Conservation (phyloP, 2,329 filamentous ascomycete species). For the Sphaerostilbella broomeana region DNA sequence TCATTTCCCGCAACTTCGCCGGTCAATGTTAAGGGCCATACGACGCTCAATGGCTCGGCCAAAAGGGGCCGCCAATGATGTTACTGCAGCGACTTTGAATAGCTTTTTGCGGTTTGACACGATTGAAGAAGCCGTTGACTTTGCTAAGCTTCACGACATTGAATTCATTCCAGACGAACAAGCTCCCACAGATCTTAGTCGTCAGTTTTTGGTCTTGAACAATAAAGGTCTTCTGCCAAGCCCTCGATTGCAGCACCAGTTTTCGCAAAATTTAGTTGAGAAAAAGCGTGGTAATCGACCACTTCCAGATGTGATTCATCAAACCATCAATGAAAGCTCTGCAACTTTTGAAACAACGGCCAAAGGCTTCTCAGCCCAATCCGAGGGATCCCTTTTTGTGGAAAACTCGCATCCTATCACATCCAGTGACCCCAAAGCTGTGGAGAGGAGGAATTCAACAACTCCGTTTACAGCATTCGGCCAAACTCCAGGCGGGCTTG, state of each 20-base stretch:
- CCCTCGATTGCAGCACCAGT: conserved; percentile 47
- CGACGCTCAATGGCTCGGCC: conserved; percentile 50
- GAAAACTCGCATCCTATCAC: conserved; percentile 12
- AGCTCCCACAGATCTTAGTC: conserved; percentile 28
- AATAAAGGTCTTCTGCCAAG: conserved; percentile 39
- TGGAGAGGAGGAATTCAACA: neutral
- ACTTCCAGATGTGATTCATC: conserved; percentile 50
- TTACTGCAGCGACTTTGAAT: conserved; percentile 51
- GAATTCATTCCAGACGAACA: conserved; percentile 38
- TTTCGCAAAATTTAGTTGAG: conserved; percentile 52
- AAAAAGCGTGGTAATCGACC: conserved; percentile 48
- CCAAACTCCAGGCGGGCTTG: conserved; percentile 3
- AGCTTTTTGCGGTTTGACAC: conserved; percentile 60
- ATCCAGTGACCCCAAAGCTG: neutral
- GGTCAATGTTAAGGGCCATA: conserved; percentile 50
- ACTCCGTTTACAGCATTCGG: conserved; percentile 4
- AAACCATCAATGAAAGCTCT: conserved; percentile 43
- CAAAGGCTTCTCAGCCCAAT: conserved; percentile 11
- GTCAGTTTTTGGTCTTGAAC: conserved; percentile 39
- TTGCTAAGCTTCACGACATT: conserved; percentile 54
- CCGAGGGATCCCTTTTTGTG: conserved; percentile 27
- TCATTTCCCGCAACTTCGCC: conserved; percentile 57
- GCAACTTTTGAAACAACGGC: conserved; percentile 9
- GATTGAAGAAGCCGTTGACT: conserved; percentile 57
- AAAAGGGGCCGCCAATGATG: conserved; percentile 51